Base-by-base conservation (phyloP, 2,329 filamentous ascomycete species). In the Aspergillus sp. region DNA sequence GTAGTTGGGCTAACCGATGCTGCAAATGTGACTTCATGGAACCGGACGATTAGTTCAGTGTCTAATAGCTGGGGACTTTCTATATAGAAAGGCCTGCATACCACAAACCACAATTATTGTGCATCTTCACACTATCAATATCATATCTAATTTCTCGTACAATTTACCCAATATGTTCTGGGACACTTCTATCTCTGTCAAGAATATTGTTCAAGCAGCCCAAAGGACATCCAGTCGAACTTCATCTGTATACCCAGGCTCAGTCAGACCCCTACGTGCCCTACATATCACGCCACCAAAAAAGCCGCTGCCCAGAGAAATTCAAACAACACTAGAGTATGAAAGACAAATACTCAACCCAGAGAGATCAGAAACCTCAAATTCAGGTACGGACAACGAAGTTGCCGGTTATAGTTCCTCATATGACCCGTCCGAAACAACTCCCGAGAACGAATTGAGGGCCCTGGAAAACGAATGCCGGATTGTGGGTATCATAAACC, bases 301-400 rank as follows among this genome's bases (percentile, higher is more conserved):
- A 36, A 36, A 36, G 34, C 34, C n/a, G 34, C 26, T 19, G 34
- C 34, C 34, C 34, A 36, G n/a, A n/a, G 34, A 36, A 36, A 36
- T 36, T 12, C 34, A 36, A 36, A 36, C 34, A 19, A 36, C 34
- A 36, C n/a, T 36, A 41, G 47, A 48, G 10, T 45, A 48, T 8
- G 57, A 59, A 34, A 45, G 57, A 27, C 48, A 52, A 27, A 48
- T 49, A 10, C 52, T 60, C 10, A 51, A 52, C 29, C 55, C 56
- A 0, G 51, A 53, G 29, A 46, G 52, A 19, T 36, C 44, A 4
- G 59, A 61, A 19, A 59, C 50, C 5, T 56, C 55, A 28, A 51
- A 57, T 40, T 54, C 51, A 7, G 59, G 59, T n/a, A 54, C 57
- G 7, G 59, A 62, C 32, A 57, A 59, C 27, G 58, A 57, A 43